Conservation (phyloP, 177 flowering plant genomes). For the Vitis hybrid region DNA sequence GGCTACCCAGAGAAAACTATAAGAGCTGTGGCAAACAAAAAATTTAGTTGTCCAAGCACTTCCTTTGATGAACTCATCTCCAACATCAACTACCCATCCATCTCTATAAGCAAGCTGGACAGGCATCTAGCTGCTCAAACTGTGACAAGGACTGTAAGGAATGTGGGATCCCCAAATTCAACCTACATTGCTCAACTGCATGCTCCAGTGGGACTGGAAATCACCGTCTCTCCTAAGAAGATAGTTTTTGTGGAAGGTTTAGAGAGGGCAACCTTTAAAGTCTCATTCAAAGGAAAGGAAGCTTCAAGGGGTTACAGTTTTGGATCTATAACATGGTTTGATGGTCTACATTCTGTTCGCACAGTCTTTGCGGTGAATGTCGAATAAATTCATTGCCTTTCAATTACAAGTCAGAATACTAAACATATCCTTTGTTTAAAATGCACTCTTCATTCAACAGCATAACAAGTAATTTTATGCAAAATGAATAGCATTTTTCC, state of each 20-base stretch:
- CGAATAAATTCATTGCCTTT: conserved; percentile 16
- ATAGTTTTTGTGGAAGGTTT: conserved; percentile 35
- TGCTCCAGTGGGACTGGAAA: conserved; percentile 46
- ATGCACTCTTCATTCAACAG: no score
- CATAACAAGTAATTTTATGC: no score
- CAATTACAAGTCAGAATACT: no score
- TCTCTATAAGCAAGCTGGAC: conserved; percentile 53
- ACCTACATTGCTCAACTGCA: conserved; percentile 48
- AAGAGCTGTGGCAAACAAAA: conserved; percentile 40
- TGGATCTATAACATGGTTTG: conserved; percentile 68
- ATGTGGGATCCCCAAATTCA: conserved; percentile 52
- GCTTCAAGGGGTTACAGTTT: conserved; percentile 54
- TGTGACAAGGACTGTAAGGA: conserved; percentile 54
- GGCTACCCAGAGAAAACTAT: conserved; percentile 57
- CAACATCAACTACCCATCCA: conserved; percentile 75
- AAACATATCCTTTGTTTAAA: no score
- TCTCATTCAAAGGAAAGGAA: conserved; percentile 42
- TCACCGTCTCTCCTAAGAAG: conserved; percentile 53
- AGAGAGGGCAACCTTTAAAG: conserved; percentile 40
- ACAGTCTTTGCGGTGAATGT: conserved; percentile 66
- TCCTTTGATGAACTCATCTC: conserved; percentile 53
- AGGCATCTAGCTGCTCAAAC: conserved; percentile 14
- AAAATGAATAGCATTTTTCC: no score
- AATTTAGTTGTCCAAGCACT: conserved; percentile 57
- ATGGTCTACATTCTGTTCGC: conserved; percentile 60